Percentiles rank a stretch among this genome's conserved stretches.
These are phyloP conservation scores for Pseudophaeomoniella oleicola DNA, from an alignment of 2,329 filamentous ascomycete species.

Conservation along the genomic window DNA sequence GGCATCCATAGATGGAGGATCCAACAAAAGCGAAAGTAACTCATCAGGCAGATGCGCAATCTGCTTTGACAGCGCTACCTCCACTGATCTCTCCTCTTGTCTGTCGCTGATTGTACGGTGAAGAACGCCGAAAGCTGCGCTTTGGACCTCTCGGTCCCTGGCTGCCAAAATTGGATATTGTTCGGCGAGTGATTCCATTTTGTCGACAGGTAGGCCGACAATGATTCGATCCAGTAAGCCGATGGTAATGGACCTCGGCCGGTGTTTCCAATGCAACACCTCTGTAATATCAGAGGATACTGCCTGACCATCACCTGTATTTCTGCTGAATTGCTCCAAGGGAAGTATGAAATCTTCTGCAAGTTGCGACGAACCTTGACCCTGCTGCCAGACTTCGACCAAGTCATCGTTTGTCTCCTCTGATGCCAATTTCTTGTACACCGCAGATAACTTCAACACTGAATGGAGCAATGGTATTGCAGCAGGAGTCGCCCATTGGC, in stretches of 20 bases:
- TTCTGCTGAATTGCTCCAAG: not conserved
- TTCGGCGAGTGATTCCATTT: slow-evolving; percentile 49
- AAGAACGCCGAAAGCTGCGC: slow-evolving; percentile 64
- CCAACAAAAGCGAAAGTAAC: slow-evolving; percentile 67
- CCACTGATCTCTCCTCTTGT: slow-evolving; percentile 72
- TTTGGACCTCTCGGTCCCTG: slow-evolving; percentile 60
- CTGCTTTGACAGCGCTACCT: slow-evolving; percentile 41
- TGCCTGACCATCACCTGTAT: not conserved
- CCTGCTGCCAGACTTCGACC: slow-evolving; percentile 46
- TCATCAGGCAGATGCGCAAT: slow-evolving; percentile 65
- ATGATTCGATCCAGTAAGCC: slow-evolving; percentile 57
- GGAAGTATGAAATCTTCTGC: not conserved
- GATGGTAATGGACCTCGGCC: slow-evolving; percentile 42
- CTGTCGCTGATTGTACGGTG: slow-evolving; percentile 62
- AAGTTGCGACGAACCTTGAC: not conserved
- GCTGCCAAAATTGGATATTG: slow-evolving; percentile 66
- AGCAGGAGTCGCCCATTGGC: not conserved
- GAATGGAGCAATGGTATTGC: not conserved
- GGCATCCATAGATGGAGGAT: slow-evolving; percentile 56
- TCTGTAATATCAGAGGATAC: not conserved
- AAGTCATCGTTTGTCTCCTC: slow-evolving; percentile 75
- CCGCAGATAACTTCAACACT: not conserved
- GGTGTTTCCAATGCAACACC: not conserved
- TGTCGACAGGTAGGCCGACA: slow-evolving; percentile 36
- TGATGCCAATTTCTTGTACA: not conserved